Percentiles rank a stretch among this genome's conserved stretches.
Evolutionary conservation across 257 asterid species (phyloP).

Genomic region (Mitragyna speciosa): DNA sequence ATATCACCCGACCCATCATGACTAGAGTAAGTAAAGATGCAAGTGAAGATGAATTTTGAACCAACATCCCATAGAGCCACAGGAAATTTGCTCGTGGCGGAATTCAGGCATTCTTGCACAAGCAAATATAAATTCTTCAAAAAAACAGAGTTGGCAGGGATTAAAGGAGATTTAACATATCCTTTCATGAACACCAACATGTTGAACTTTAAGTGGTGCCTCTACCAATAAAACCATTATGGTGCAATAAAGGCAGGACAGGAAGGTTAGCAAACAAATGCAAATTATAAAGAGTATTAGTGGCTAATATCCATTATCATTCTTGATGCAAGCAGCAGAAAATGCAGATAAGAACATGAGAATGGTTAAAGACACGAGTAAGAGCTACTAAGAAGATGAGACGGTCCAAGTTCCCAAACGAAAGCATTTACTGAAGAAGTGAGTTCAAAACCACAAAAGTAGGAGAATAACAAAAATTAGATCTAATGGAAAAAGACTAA

Average conservation of each 20-base stretch:
- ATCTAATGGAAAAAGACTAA: neutral
- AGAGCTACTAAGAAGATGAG: neutral
- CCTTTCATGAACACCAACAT: neutral
- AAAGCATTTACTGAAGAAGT: neutral
- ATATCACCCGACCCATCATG: neutral
- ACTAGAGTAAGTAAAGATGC: neutral
- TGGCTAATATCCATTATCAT: neutral
- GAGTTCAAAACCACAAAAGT: neutral
- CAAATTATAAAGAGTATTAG: neutral
- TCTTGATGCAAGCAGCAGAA: constrained; percentile 9
- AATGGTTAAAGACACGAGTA: neutral
- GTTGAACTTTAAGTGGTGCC: neutral
- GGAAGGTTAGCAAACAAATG: neutral
- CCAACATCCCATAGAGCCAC: neutral
- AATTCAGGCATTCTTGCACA: neutral
- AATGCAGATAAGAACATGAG: neutral
- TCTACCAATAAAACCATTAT: neutral
- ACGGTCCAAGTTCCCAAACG: neutral
- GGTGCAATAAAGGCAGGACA: neutral
- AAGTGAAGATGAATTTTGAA: neutral
- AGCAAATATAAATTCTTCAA: neutral
- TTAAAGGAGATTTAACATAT: neutral
- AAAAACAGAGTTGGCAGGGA: neutral
- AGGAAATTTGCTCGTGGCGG: neutral
- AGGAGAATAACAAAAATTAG: neutral